Evolutionary conservation across 2,329 filamentous ascomycete genomes (phyloP).

Genomic region (Ophiostoma montium): DNA sequence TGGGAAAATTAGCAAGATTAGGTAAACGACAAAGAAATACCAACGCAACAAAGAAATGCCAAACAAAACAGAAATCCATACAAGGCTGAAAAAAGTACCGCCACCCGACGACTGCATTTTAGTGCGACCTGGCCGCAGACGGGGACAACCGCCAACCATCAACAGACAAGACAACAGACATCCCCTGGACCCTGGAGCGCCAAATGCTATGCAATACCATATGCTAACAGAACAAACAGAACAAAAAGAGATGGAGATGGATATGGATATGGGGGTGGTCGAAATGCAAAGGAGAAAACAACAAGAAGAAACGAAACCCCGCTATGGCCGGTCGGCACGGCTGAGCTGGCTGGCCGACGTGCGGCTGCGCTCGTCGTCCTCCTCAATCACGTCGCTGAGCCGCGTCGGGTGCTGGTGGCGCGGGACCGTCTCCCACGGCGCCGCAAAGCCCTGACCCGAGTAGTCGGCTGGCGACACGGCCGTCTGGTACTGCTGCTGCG

Average conservation of each 20-base stretch:
- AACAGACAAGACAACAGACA: no score
- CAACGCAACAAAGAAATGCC: no score
- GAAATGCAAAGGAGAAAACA: not conserved
- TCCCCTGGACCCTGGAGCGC: not conserved
- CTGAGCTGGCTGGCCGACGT: constrained; percentile 55
- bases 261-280: not conserved
- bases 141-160: no score
- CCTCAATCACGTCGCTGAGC: constrained; percentile 76
- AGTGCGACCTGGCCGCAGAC: no score
- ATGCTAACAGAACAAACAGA: constrained; percentile 1
- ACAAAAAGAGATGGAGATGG: not conserved
- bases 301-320: not conserved
- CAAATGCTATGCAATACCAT: constrained; percentile 4
- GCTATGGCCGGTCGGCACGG: constrained; percentile 21
- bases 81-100: no score
- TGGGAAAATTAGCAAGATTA: no score
- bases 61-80: no score
- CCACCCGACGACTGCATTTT: no score
- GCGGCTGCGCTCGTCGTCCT: constrained; percentile 68
- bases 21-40: no score
- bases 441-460: constrained; percentile 49
- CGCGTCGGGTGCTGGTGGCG: constrained; percentile 79
- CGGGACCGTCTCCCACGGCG: constrained; percentile 58
- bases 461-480: constrained; percentile 39
- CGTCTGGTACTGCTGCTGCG: constrained; percentile 32